A percentile compares a stretch with the other conserved stretches of the same genome.
These are phyloP conservation scores for Triticum aestivum DNA, from an alignment of 176 grass and related monocot genomes.

Conservation along the genomic window DNA sequence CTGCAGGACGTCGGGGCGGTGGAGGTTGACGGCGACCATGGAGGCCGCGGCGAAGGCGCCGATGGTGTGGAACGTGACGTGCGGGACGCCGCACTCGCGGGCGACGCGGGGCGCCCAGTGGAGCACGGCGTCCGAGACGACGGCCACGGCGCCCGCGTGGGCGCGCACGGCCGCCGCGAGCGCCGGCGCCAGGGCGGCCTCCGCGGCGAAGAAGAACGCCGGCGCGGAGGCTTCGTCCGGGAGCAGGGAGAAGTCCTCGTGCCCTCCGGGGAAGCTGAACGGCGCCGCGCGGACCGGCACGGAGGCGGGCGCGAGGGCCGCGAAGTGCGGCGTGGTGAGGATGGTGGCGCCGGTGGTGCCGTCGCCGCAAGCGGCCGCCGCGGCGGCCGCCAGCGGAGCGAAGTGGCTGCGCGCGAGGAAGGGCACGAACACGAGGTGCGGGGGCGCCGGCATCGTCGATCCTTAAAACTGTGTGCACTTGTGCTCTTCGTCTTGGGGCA, in stretches of 20 bases:
- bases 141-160: background rate
- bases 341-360: constrained; percentile 5
- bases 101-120: constrained; percentile 45
- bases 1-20: background rate
- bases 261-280: constrained; percentile 17
- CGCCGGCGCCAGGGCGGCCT: constrained; percentile 21
- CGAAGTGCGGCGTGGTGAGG: constrained; percentile 43
- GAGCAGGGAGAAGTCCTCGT: constrained; percentile 47
- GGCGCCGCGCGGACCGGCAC: constrained; percentile 16
- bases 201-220: constrained; percentile 26
- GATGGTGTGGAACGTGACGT: constrained; percentile 55
- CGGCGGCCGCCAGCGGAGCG: constrained; percentile 28
- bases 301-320: background rate
- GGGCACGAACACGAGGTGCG: constrained; percentile 41
- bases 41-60: constrained; percentile 37
- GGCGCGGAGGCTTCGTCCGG: background rate
- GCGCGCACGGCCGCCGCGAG: background rate
- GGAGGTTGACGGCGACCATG: constrained; percentile 29
- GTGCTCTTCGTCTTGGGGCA: background rate
- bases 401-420: constrained; percentile 57
- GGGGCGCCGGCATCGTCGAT: background rate
- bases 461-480: background rate
- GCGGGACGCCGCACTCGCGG: constrained; percentile 28
- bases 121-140: constrained; percentile 42
- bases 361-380: background rate